phyloP scores from a whole-genome alignment of 2,329 filamentous ascomycete species.

The Helotiales sp. region DNA sequence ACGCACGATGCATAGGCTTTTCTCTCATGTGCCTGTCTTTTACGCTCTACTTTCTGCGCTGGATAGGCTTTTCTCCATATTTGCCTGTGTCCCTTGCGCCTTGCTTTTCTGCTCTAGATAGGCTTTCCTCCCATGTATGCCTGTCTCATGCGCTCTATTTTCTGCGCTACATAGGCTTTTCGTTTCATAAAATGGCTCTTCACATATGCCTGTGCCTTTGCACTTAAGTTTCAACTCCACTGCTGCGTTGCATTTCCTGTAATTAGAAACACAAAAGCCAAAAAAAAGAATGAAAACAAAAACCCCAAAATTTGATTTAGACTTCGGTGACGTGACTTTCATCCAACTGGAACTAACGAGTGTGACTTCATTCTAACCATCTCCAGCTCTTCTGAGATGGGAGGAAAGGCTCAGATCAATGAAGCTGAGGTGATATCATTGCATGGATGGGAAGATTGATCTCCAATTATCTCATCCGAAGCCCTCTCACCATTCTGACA shows the following conservation, averaged over 20 bases:
- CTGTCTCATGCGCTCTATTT: not conserved
- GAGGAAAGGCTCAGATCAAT: no score
- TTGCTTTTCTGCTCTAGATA: not conserved
- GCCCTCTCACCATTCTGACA: not conserved
- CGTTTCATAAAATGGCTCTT: no score
- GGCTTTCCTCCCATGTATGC: not conserved
- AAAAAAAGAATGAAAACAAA: not conserved
- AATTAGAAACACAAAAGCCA: not conserved
- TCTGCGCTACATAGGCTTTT: no score
- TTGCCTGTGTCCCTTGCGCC: not conserved
- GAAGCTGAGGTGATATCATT: no score
- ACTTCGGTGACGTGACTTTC: not conserved
- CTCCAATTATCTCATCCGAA: not conserved
- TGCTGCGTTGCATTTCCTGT: no score
- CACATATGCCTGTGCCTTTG: no score
- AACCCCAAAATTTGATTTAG: not conserved
- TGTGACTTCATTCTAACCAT: no score
- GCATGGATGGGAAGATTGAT: not conserved
- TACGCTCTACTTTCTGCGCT: no score
- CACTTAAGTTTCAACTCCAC: no score
- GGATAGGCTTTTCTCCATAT: not conserved
- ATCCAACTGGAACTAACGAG: no score
- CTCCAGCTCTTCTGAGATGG: no score
- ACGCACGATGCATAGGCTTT: not conserved
- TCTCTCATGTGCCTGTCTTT: not conserved